Evolutionary conservation across 2,329 filamentous ascomycete species (phyloP), one percentile per base, ranked within the genome.

Genomic region (Claviceps arundinis): DNA sequence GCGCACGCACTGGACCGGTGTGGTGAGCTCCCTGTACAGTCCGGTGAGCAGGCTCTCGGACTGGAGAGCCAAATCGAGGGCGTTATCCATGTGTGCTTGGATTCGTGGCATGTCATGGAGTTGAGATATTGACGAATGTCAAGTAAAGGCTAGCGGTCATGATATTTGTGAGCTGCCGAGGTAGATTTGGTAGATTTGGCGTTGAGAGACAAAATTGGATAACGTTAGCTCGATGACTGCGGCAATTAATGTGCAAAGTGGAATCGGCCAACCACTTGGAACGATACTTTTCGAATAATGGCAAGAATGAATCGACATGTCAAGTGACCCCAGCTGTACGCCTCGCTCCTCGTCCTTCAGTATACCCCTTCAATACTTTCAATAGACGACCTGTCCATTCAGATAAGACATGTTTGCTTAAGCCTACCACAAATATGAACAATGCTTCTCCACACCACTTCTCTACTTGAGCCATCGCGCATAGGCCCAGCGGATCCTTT

Each of bases 401-500:
- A 3, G 1, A 34, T 11, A 34, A 43, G 16, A 49, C 41, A 26
- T 44, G 22, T 44, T 49, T n/a, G 24, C 43, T 26, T 5, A 47
- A 17, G 45, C 38, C 34, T 24, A n/a, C 17, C 17, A 17, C 30
- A 26, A 11, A 17, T 37, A 38, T 45, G 17, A 13, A 42, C 48
- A 43, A 34, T 41, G 5, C 38, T 43, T 43, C 7, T 34, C 8
- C 2, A 2, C 37, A 14, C 9, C 17, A 11, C 13, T 26, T 4
- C 14, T 47, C 58, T 63, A 72, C 53, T 62, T 68, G 50, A 87
- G 64, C 85, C 86, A 96, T 64, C 83, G 84, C 2, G 80, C 80
- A 72, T 96, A 97, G 4, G 86, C 85, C 91, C 93, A 97, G 56
- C 87, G 77, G 59, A 97, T 89, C 54, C 93, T 78, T 60, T 90